A percentile compares a stretch with the other conserved stretches of the same genome.
These are phyloP conservation scores for Penicillium sp. DNA, from an alignment of 2,329 filamentous ascomycete genomes.

Conservation along the genomic window DNA sequence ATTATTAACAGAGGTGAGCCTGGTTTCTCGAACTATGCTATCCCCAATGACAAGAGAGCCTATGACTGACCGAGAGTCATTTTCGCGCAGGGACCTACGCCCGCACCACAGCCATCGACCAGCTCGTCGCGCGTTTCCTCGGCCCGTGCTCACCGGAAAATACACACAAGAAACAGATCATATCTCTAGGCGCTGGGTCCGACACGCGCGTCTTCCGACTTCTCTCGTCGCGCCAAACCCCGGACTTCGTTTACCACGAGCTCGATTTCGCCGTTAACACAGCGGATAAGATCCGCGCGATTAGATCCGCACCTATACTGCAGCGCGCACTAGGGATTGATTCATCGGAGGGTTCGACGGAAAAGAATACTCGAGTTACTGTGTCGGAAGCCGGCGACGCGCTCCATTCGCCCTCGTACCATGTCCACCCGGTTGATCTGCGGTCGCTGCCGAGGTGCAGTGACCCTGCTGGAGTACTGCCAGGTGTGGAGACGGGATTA, in stretches of 20 bases:
- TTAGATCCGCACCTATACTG: slow-evolving; percentile 34
- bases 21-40: slow-evolving; percentile 12
- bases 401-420: slow-evolving; percentile 49
- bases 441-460: slow-evolving; percentile 50
- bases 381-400: slow-evolving; percentile 42
- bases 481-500: slow-evolving; percentile 54
- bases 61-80: neutral
- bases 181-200: slow-evolving; percentile 90
- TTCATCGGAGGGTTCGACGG: slow-evolving; percentile 6
- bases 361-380: slow-evolving; percentile 27
- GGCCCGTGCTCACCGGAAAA: slow-evolving; percentile 29
- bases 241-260: slow-evolving; percentile 75
- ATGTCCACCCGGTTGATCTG: slow-evolving; percentile 67
- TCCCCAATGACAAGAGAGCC: neutral
- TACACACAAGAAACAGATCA: slow-evolving; percentile 61
- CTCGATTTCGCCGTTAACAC: slow-evolving; percentile 80
- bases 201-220: slow-evolving; percentile 86
- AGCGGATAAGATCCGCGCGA: slow-evolving; percentile 58
- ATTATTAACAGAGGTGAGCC: slow-evolving; percentile 84
- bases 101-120: slow-evolving; percentile 78
- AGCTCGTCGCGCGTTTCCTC: slow-evolving; percentile 71
- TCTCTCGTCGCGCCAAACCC: slow-evolving; percentile 47
- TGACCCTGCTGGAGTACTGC: slow-evolving; percentile 27
- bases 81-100: slow-evolving; percentile 75
- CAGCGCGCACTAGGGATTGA: slow-evolving; percentile 32